phyloP scores from a whole-genome alignment of 306 rosid species.

The Quercus cerris region DNA sequence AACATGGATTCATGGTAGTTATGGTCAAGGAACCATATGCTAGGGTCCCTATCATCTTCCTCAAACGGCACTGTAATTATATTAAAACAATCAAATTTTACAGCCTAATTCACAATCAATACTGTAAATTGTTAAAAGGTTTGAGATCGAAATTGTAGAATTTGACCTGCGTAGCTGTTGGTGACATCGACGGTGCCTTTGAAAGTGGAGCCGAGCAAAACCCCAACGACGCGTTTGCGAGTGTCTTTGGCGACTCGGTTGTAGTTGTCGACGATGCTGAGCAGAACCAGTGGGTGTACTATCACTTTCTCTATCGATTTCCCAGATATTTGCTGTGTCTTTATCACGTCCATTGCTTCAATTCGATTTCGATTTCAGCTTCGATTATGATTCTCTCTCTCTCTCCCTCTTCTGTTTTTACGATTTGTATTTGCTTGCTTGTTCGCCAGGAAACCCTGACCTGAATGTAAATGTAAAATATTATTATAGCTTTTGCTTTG shows the following conservation, averaged over 20 bases:
- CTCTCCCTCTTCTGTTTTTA: not conserved
- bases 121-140: not conserved
- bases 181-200: slow-evolving; percentile 85
- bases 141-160: not conserved
- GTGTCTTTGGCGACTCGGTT: slow-evolving; percentile 85
- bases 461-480: not conserved
- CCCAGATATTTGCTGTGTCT: slow-evolving; percentile 75
- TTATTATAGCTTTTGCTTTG: not conserved
- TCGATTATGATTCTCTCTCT: not conserved
- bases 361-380: not conserved
- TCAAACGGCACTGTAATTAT: slow-evolving; percentile 75
- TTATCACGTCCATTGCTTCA: slow-evolving; percentile 67
- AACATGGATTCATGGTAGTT: slow-evolving; percentile 89
- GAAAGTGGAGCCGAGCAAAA: slow-evolving; percentile 75
- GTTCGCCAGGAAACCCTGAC: not conserved
- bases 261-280: slow-evolving; percentile 91
- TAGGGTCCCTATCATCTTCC: slow-evolving; percentile 88
- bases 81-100: not conserved
- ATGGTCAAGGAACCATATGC: slow-evolving; percentile 96
- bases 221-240: slow-evolving; percentile 82
- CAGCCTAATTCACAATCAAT: not conserved
- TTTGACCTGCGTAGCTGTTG: slow-evolving; percentile 79
- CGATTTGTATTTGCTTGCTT: not conserved
- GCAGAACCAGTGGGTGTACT: slow-evolving; percentile 79
- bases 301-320: slow-evolving; percentile 77